A percentile compares a stretch with the other conserved stretches of the same genome.
phyloP scores from a whole-genome alignment of 805 yeast species.

The Cyberlindnera bimundalis region DNA sequence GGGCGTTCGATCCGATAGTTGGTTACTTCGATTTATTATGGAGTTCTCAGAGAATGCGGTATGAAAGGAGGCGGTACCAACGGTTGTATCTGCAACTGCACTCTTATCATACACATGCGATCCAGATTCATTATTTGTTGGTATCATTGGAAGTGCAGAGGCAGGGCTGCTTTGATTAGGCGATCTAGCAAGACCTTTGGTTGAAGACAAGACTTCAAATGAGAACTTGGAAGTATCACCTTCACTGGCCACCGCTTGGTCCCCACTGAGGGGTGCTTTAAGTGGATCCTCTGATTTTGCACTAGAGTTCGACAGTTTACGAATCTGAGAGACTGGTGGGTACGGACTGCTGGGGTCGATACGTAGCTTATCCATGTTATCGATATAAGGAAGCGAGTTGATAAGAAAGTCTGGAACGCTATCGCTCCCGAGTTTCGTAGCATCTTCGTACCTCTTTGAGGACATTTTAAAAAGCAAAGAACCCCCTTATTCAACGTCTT shows the following conservation, averaged over 20 bases:
- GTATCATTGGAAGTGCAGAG: neutral
- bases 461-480: slow-evolving; percentile 5
- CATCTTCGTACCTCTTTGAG: slow-evolving; percentile 14
- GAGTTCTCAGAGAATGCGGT: slow-evolving; percentile 21
- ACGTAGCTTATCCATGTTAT: slow-evolving; percentile 9
- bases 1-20: slow-evolving; percentile 23
- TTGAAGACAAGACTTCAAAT: slow-evolving; percentile 10
- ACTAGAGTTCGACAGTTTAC: slow-evolving; percentile 19
- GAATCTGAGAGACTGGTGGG: slow-evolving; percentile 12
- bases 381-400: slow-evolving; percentile 17
- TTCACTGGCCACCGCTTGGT: slow-evolving; percentile 10
- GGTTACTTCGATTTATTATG: neutral
- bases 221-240: slow-evolving; percentile 21
- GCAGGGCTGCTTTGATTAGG: slow-evolving; percentile 2
- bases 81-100: slow-evolving; percentile 4
- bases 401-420: slow-evolving; percentile 22
- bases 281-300: slow-evolving; percentile 13
- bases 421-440: slow-evolving; percentile 15
- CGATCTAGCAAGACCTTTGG: slow-evolving; percentile 4
- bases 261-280: neutral
- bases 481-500: no score
- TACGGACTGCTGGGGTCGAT: slow-evolving; percentile 18
- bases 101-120: neutral
- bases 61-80: slow-evolving; percentile 17
- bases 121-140: neutral